These are phyloP conservation scores for Plectosphaerella sp. DNA, from an alignment of 2,329 filamentous ascomycete genomes.

Conservation along the genomic window DNA sequence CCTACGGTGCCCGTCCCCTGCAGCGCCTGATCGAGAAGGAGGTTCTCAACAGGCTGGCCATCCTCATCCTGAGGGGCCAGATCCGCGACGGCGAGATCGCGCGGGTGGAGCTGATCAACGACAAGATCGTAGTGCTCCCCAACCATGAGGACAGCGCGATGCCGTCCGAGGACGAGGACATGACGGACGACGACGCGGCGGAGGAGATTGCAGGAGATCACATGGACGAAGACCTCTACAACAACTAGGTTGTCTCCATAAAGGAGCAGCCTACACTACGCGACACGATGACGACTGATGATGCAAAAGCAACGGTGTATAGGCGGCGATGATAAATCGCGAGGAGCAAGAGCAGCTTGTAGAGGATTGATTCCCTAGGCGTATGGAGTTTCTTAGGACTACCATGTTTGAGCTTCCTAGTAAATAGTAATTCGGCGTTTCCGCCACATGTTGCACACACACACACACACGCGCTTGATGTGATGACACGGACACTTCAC, in stretches of 20 bases:
- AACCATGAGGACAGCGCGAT: conserved; percentile 69
- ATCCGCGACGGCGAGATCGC: conserved; percentile 84
- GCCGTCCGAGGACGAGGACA: conserved; percentile 58
- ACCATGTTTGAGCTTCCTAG: neutral
- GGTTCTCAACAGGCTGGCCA: conserved; percentile 87
- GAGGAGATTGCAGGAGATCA: conserved; percentile 61
- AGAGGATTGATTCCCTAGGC: neutral
- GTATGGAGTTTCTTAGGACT: neutral
- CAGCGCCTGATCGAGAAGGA: conserved; percentile 93
- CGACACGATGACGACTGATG: neutral
- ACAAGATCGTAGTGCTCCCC: conserved; percentile 73
- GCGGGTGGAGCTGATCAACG: conserved; percentile 71
- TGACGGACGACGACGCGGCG: conserved; percentile 65
- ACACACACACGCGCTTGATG: no score
- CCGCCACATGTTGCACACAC: no score
- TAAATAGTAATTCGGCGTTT: no score
- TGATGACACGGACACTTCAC: no score
- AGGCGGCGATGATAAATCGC: neutral
- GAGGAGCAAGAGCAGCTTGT: neutral
- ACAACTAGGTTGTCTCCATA: conserved; percentile 11
- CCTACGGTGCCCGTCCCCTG: conserved; percentile 88
- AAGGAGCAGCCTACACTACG: neutral
- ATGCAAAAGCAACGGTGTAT: neutral
- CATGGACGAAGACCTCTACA: conserved; percentile 55
- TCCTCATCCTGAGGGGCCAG: conserved; percentile 81